Conservation (phyloP, 495 filamentous ascomycete genomes). For the Rusavskia elegans region DNA sequence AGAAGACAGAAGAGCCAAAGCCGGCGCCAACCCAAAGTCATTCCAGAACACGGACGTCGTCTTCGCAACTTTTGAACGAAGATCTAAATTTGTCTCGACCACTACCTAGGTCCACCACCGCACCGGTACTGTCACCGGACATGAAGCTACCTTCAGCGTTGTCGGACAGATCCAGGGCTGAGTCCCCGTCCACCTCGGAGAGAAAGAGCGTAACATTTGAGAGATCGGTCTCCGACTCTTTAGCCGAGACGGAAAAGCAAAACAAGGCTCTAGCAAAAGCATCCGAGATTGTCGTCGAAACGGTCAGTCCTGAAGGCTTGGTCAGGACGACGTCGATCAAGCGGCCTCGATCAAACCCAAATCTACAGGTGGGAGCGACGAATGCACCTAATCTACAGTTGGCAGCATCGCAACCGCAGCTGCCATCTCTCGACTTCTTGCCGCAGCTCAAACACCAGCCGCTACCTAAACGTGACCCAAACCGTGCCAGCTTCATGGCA, state of each 20-base stretch:
- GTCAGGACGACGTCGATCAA: slow-evolving; percentile 13
- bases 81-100: neutral
- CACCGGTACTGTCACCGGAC: neutral
- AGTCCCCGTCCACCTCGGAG: neutral
- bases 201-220: neutral
- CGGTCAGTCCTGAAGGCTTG: slow-evolving; percentile 6
- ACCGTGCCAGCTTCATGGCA: neutral
- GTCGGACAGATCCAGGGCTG: neutral
- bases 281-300: slow-evolving; percentile 9
- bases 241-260: neutral
- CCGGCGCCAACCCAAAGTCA: neutral
- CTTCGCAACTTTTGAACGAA: slow-evolving; percentile 7
- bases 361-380: slow-evolving; percentile 8
- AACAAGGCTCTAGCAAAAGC: neutral
- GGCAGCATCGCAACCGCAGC: slow-evolving; percentile 2
- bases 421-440: slow-evolving; percentile 13
- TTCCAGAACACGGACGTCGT: slow-evolving; percentile 8
- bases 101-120: slow-evolving; percentile 2
- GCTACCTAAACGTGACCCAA: slow-evolving; percentile 5
- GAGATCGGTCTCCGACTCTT: neutral
- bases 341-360: slow-evolving; percentile 14
- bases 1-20: neutral
- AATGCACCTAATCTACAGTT: slow-evolving; percentile 3
- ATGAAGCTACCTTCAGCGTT: neutral
- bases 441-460: slow-evolving; percentile 17